Percentiles rank a stretch among this genome's conserved stretches.
Conservation (phyloP, 108 stramenopile genomes). For the Pseudonitzschia delicatissima region DNA sequence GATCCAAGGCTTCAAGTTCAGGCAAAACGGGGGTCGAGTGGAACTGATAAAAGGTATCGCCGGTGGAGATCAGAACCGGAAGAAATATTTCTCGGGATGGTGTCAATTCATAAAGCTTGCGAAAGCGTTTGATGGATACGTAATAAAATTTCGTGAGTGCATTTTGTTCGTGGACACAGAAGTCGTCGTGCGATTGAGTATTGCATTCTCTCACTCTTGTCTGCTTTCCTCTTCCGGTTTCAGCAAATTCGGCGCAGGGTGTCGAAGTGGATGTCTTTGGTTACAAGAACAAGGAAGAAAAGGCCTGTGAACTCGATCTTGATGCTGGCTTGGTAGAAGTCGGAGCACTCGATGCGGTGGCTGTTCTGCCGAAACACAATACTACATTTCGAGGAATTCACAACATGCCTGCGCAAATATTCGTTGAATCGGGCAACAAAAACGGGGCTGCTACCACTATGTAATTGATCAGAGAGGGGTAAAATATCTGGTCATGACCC, state of each 20-base stretch:
- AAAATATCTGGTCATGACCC: too few relatives aligned
- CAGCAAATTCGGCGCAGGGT: constrained; percentile 48
- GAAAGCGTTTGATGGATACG: constrained; percentile 51
- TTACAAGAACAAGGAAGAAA: constrained; percentile 32
- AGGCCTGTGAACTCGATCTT: constrained; percentile 43
- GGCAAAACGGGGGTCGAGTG: constrained; percentile 42
- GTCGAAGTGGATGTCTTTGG: constrained; percentile 64
- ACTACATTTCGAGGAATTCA: constrained; percentile 51
- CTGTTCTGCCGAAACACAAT: constrained; percentile 53
- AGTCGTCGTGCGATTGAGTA: too few relatives aligned
- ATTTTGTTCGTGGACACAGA: too few relatives aligned
- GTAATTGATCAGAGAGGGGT: constrained; percentile 4
- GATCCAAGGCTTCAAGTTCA: constrained; percentile 76
- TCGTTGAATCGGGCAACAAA: constrained; percentile 43
- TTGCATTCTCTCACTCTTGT: too few relatives aligned
- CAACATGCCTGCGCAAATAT: constrained; percentile 41
- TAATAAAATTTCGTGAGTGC: constrained; percentile 45
- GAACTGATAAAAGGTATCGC: constrained; percentile 76
- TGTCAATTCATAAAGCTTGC: constrained; percentile 64
- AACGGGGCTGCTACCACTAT: constrained; percentile 46
- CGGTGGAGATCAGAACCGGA: constrained; percentile 66
- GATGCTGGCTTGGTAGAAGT: constrained; percentile 57
- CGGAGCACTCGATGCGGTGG: constrained; percentile 56
- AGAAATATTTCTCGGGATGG: constrained; percentile 73
- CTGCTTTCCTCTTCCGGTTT: neutral